Conservation (phyloP, 495 filamentous ascomycete genomes). For the Xylaria grammica region DNA sequence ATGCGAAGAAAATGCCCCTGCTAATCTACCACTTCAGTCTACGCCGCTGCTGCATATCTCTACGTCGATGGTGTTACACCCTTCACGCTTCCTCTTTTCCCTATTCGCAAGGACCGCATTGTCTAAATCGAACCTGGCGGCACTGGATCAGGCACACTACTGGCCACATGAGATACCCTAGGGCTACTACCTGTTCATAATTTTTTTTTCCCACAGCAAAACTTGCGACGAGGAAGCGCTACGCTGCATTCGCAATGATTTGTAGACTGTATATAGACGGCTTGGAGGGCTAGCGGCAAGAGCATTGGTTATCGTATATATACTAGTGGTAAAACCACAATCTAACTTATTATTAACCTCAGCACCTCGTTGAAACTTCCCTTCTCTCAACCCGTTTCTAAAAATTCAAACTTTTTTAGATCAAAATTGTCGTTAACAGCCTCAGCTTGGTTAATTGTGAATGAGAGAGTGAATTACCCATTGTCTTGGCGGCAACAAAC, state of each 20-base stretch:
- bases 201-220: conserved; percentile 4
- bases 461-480: too few species aligned
- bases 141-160: not conserved
- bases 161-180: conserved; percentile 16
- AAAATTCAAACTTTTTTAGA: too few species aligned
- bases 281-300: conserved; percentile 7
- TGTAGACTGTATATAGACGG: conserved; percentile 21
- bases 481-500: too few species aligned
- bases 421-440: too few species aligned
- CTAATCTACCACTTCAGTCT: conserved; percentile 16
- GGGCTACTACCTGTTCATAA: not conserved
- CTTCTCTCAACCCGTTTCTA: not conserved
- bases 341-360: conserved; percentile 12
- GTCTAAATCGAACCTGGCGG: conserved; percentile 4
- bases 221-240: conserved; percentile 17
- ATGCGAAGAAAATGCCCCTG: not conserved
- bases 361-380: not conserved
- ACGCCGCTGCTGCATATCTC: conserved; percentile 24
- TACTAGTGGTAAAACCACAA: conserved; percentile 1
- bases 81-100: conserved; percentile 28
- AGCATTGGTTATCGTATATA: conserved; percentile 13
- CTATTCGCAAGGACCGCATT: conserved; percentile 27
- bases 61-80: conserved; percentile 25
- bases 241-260: conserved; percentile 4
- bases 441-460: too few species aligned